Conservation (phyloP, 2,329 filamentous ascomycete genomes). For the Microdochium trichocladiopsis region DNA sequence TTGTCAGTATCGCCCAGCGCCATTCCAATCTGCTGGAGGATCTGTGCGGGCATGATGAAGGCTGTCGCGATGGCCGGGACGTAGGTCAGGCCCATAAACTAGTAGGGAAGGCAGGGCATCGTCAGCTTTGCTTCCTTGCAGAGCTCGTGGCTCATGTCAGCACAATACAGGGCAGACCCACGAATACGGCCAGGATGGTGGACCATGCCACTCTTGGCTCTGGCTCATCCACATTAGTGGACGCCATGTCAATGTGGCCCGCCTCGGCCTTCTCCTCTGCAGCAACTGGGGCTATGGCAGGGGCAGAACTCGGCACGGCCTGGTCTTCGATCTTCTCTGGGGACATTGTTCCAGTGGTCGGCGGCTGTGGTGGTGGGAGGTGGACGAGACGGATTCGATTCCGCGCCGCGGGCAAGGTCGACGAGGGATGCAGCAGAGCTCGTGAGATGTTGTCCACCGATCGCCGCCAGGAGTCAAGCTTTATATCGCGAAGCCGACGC, state of each 20-base stretch:
- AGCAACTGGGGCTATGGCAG: neutral
- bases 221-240: neutral
- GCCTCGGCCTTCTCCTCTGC: neutral
- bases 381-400: too few species aligned
- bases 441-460: too few species aligned
- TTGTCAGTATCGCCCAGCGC: slow-evolving; percentile 10
- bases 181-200: slow-evolving; percentile 10
- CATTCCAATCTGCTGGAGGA: slow-evolving; percentile 14
- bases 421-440: too few species aligned
- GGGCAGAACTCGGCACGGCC: neutral
- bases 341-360: neutral
- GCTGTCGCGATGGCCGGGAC: slow-evolving; percentile 9
- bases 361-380: neutral
- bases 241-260: neutral
- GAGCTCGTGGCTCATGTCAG: neutral
- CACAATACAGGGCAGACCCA: slow-evolving; percentile 1
- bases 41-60: slow-evolving; percentile 12
- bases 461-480: too few species aligned
- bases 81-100: slow-evolving; percentile 13
- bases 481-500: too few species aligned
- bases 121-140: neutral
- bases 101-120: neutral
- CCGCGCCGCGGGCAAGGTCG: too few species aligned
- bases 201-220: slow-evolving; percentile 4
- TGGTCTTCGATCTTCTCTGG: neutral